phyloP scores from a whole-genome alignment of 345 rosid genomes.

The Eucalyptus erythrocorys region DNA sequence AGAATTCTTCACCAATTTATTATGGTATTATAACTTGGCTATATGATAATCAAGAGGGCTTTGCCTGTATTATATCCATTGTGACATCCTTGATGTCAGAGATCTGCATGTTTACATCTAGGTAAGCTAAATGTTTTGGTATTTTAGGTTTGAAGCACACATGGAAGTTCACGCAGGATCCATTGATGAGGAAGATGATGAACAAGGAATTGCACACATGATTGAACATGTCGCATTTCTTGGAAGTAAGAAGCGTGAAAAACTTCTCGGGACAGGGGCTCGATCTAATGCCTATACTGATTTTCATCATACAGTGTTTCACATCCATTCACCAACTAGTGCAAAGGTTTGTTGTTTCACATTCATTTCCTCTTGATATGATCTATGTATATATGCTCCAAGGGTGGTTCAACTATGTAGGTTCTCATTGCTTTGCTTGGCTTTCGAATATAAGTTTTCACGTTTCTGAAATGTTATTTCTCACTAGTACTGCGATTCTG shows the following conservation, averaged over 20 bases:
- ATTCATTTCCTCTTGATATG: background rate
- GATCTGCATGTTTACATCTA: background rate
- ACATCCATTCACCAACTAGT: constrained; percentile 89
- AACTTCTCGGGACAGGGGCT: constrained; percentile 97
- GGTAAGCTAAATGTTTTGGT: background rate
- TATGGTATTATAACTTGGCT: background rate
- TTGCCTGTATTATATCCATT: background rate
- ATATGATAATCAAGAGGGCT: background rate
- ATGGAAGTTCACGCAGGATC: constrained; percentile 99
- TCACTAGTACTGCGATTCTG: background rate
- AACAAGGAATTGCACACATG: constrained; percentile 99
- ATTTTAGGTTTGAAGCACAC: constrained; percentile 92
- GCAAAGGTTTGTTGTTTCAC: constrained; percentile 57
- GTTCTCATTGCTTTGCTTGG: background rate
- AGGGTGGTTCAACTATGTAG: background rate
- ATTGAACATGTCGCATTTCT: constrained; percentile 98
- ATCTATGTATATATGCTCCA: background rate
- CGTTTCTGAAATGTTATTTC: background rate
- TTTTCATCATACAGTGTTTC: constrained; percentile 99
- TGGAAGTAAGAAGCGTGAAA: constrained; percentile 99
- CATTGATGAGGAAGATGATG: constrained; percentile 96
- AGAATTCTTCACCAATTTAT: background rate
- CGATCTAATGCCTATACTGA: constrained; percentile 99
- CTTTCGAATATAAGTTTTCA: background rate
- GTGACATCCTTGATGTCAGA: background rate